Conservation (phyloP, 129 eudicot species). For the Chrysanthemum makinoi region DNA sequence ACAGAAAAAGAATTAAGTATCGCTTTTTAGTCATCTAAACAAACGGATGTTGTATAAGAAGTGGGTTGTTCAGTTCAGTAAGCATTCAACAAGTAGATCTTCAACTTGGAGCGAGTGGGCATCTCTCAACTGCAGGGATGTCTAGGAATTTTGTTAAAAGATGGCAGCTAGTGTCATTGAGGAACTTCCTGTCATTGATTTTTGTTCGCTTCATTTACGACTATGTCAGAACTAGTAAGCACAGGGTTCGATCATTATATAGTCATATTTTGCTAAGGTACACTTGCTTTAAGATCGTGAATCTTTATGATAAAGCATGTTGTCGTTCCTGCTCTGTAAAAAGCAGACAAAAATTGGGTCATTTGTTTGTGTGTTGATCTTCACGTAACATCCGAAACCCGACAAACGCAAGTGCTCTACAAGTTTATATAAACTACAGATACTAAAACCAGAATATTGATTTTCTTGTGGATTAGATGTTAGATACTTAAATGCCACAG, state of each 20-base stretch:
- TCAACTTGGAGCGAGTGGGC: constrained; percentile 6
- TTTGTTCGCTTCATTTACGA: neutral
- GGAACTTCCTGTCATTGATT: constrained; percentile 7
- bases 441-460: neutral
- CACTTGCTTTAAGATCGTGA: neutral
- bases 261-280: too few relatives aligned
- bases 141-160: constrained; percentile 45
- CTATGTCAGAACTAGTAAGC: too few relatives aligned
- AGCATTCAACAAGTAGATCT: neutral
- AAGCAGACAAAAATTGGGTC: neutral
- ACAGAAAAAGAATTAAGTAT: constrained; percentile 76
- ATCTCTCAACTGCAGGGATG: constrained; percentile 24
- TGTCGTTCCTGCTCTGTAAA: neutral
- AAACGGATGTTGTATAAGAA: neutral
- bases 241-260: too few relatives aligned
- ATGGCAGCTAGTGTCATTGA: constrained; percentile 20
- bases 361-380: too few relatives aligned
- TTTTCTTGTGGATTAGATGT: too few relatives aligned
- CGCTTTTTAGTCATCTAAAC: constrained; percentile 43
- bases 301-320: neutral
- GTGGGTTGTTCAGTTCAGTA: neutral
- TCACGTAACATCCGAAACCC: too few relatives aligned
- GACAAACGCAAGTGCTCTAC: neutral
- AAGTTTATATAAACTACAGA: neutral
- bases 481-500: too few relatives aligned